phyloP scores from a whole-genome alignment of 1,284 basidiomycete genomes.

The Ceratobasidium sp. region DNA sequence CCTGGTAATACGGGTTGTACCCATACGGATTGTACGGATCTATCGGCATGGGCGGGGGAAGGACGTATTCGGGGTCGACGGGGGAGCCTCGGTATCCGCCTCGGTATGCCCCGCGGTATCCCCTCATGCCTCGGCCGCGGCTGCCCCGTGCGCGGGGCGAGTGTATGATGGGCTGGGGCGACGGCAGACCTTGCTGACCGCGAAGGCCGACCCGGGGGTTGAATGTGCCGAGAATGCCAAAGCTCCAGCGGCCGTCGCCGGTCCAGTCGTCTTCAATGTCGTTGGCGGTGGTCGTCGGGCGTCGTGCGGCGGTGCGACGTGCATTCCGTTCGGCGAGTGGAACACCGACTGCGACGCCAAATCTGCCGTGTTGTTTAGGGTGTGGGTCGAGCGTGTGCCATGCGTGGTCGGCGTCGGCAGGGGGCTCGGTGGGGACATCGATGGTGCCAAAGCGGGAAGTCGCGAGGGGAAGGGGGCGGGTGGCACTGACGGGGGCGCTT shows the following conservation, averaged over 20 bases:
- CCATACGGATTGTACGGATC: constrained; percentile 9
- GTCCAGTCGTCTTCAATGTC: constrained; percentile 32
- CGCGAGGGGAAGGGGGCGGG: constrained; percentile 1
- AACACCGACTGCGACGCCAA: constrained; percentile 28
- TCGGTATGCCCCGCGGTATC: background rate
- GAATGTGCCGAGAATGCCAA: constrained; percentile 22
- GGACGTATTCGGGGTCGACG: constrained; percentile 19
- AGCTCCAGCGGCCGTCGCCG: constrained; percentile 19
- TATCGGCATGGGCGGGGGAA: constrained; percentile 25
- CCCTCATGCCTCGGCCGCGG: constrained; percentile 18
- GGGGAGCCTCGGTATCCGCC: constrained; percentile 7
- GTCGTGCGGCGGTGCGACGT: constrained; percentile 11
- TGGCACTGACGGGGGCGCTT: constrained; percentile 19
- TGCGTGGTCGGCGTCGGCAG: background rate
- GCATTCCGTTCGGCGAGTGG: constrained; percentile 5
- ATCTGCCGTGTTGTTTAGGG: constrained; percentile 5
- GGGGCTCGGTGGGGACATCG: background rate
- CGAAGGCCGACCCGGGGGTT: constrained; percentile 4
- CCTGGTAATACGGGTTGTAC: constrained; percentile 21
- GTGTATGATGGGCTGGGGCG: background rate
- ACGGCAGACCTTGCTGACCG: background rate
- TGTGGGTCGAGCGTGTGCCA: background rate
- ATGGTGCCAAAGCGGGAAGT: background rate
- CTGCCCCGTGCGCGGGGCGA: constrained; percentile 2
- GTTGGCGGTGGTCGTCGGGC: constrained; percentile 6